Percentiles rank a stretch among this genome's conserved stretches.
Conservation (phyloP, 495 filamentous ascomycete species). For the Neurospora hispaniola region DNA sequence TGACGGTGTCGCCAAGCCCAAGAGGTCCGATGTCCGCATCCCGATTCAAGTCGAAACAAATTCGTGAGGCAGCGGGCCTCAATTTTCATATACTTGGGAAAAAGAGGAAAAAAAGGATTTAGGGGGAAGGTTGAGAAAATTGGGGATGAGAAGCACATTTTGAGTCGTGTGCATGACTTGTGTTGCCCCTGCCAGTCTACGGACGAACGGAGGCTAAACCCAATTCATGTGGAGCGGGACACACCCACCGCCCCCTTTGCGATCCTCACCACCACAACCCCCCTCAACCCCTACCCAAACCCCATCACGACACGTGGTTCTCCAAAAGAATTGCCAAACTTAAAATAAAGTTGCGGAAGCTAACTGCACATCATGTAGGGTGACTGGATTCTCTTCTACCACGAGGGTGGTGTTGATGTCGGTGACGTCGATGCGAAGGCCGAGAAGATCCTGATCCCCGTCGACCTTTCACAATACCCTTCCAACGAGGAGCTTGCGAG, state of each 20-base stretch:
- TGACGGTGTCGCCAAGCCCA: background rate
- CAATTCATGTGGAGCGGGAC: conserved; percentile 20
- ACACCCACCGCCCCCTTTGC: background rate
- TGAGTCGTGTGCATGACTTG: background rate
- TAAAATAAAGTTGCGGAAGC: background rate
- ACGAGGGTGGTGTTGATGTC: conserved; percentile 99
- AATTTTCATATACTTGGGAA: background rate
- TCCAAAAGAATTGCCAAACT: background rate
- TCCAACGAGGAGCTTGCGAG: conserved; percentile 89
- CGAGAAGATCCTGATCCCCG: conserved; percentile 94
- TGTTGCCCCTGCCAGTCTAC: conserved; percentile 15
- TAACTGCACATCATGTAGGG: conserved; percentile 46
- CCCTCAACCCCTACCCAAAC: conserved; percentile 1
- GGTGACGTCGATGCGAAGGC: conserved; percentile 99
- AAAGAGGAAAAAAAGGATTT: conserved; percentile 6
- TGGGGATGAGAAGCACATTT: background rate
- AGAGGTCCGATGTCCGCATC: background rate
- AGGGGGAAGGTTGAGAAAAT: background rate
- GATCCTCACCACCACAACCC: background rate
- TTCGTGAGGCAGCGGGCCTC: background rate
- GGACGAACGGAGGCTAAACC: conserved; percentile 51
- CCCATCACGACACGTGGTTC: background rate
- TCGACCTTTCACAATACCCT: conserved; percentile 88
- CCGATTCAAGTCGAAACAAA: background rate
- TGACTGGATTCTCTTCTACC: conserved; percentile 98